These are phyloP conservation scores for Spencermartinsiella europaea DNA, from an alignment of 805 yeast genomes.

Conservation along the genomic window DNA sequence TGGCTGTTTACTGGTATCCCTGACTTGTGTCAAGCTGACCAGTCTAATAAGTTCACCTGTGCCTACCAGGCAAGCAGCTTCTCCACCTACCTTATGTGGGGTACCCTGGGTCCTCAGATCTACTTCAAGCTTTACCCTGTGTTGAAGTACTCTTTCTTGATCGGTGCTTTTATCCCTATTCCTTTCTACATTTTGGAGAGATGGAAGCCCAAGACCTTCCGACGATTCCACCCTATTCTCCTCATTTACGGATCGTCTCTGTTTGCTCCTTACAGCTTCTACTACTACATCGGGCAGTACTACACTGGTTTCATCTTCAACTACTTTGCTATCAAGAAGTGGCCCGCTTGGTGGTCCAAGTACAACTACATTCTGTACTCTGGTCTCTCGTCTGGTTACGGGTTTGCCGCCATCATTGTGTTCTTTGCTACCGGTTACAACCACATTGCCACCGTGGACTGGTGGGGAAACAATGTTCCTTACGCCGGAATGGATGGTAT, in stretches of 20 bases:
- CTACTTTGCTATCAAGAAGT: slow-evolving; percentile 38
- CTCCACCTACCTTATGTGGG: slow-evolving; percentile 42
- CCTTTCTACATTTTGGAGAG: slow-evolving; percentile 9
- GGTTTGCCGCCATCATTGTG: slow-evolving; percentile 41
- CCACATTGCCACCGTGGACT: slow-evolving; percentile 24
- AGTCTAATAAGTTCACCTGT: slow-evolving; percentile 42
- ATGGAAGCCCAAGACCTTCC: slow-evolving; percentile 2
- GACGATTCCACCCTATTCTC: slow-evolving; percentile 9
- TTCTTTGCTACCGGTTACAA: slow-evolving; percentile 38
- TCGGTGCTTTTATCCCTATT: slow-evolving; percentile 37
- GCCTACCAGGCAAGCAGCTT: slow-evolving; percentile 39
- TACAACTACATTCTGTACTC: slow-evolving; percentile 46
- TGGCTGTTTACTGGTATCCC: slow-evolving; percentile 40
- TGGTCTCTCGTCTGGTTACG: slow-evolving; percentile 47
- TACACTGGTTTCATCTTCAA: slow-evolving; percentile 40
- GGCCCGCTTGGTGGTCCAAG: slow-evolving; percentile 48
- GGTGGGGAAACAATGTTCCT: slow-evolving; percentile 60
- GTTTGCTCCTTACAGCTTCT: slow-evolving; percentile 38
- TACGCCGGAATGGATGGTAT: slow-evolving; percentile 4
- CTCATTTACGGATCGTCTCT: slow-evolving; percentile 33
- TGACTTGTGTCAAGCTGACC: slow-evolving; percentile 41
- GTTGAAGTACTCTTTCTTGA: slow-evolving; percentile 52
- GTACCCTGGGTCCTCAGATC: slow-evolving; percentile 44
- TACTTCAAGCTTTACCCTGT: slow-evolving; percentile 51
- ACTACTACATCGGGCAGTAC: slow-evolving; percentile 39